A percentile compares a stretch with the other conserved stretches of the same genome.
Evolutionary conservation across 768 basidiomycete species (phyloP).

Genomic region (Boletus sp.): DNA sequence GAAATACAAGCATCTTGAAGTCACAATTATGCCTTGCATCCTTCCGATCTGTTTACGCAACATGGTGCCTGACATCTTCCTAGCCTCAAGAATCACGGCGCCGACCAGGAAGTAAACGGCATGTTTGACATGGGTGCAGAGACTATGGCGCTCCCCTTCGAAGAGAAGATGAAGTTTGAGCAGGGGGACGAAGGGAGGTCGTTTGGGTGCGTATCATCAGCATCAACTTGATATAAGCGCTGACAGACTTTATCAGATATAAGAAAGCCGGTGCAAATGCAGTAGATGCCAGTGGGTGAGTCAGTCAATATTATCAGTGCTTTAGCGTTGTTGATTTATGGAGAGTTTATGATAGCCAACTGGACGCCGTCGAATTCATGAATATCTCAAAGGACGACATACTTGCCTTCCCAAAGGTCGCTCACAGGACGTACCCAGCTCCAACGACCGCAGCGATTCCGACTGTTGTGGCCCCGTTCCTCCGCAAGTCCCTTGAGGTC

Average conservation of each 20-base stretch:
- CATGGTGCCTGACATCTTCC: not conserved
- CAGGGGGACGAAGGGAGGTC: constrained; percentile 41
- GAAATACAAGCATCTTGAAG: too few species aligned
- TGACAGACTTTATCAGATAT: not conserved
- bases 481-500: constrained; percentile 54
- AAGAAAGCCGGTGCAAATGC: constrained; percentile 55
- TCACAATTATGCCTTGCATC: too few species aligned
- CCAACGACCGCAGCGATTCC: constrained; percentile 52
- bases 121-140: constrained; percentile 45
- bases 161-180: constrained; percentile 41
- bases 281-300: constrained; percentile 57
- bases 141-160: constrained; percentile 40
- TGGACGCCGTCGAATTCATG: constrained; percentile 61
- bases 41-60: too few species aligned
- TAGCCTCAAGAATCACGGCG: constrained; percentile 45
- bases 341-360: not conserved
- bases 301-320: not conserved
- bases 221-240: not conserved
- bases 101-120: constrained; percentile 32
- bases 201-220: constrained; percentile 31
- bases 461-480: constrained; percentile 49
- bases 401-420: constrained; percentile 52
- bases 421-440: constrained; percentile 55
- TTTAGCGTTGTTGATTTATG: not conserved
- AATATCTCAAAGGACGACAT: constrained; percentile 52